phyloP scores from a whole-genome alignment of 768 basidiomycete species.

The Agrocybe chaxingu region DNA sequence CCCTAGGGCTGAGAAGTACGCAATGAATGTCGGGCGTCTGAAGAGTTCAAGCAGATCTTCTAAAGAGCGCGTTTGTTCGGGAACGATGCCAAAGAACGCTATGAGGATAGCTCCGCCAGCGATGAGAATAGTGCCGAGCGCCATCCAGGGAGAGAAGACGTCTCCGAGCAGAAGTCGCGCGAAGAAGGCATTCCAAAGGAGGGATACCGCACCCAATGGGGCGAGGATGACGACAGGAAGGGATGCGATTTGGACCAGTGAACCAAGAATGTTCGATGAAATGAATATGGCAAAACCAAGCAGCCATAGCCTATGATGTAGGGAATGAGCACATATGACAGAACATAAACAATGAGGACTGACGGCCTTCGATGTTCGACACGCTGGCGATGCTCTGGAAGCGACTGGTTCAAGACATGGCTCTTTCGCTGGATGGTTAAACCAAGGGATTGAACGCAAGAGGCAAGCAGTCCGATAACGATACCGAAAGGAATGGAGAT shows the following conservation, averaged over 20 bases:
- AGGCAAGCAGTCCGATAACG: constrained; percentile 69
- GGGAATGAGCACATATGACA: constrained; percentile 1
- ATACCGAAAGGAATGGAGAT: constrained; percentile 52
- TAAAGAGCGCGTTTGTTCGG: constrained; percentile 81
- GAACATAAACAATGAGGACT: constrained; percentile 24
- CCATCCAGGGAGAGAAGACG: constrained; percentile 79
- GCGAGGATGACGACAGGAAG: constrained; percentile 94
- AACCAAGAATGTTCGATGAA: constrained; percentile 83
- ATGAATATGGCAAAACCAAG: constrained; percentile 85
- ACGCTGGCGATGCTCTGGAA: constrained; percentile 60
- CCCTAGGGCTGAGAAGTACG: constrained; percentile 75
- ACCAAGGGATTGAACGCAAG: constrained; percentile 86
- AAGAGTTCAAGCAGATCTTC: constrained; percentile 82
- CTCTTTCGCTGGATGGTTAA: constrained; percentile 93
- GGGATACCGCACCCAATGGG: constrained; percentile 86
- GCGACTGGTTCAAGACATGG: constrained; percentile 77
- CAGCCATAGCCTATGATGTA: constrained; percentile 67
- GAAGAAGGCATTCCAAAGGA: constrained; percentile 94
- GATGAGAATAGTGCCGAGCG: constrained; percentile 84
- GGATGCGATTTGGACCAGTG: constrained; percentile 88
- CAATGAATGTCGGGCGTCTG: constrained; percentile 70
- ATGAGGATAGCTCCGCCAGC: constrained; percentile 87
- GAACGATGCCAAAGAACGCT: constrained; percentile 88
- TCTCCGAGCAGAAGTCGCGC: constrained; percentile 83
- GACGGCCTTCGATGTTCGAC: constrained; percentile 80